phyloP scores from a whole-genome alignment of 2,329 filamentous ascomycete species.

The Leptographium radiaticola region DNA sequence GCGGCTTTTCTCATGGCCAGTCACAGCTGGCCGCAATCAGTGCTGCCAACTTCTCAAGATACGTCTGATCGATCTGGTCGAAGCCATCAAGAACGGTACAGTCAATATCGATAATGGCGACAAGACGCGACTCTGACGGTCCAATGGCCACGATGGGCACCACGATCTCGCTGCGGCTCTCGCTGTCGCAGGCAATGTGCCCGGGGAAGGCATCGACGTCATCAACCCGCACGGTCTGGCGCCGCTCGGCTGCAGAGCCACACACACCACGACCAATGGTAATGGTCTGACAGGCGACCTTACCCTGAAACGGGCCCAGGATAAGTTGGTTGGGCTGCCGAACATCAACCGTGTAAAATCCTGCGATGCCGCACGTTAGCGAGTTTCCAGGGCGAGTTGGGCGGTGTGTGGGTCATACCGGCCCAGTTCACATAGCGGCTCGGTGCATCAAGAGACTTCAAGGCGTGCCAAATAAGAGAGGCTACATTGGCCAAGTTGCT shows the following conservation, averaged over 20 bases:
- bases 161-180: constrained; percentile 68
- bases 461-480: constrained; percentile 67
- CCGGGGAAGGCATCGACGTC: constrained; percentile 66
- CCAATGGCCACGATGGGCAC: constrained; percentile 47
- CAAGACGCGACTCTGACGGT: constrained; percentile 8
- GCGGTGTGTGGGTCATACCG: constrained; percentile 25
- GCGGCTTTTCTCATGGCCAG: constrained; percentile 28
- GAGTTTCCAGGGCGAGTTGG: neutral
- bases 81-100: constrained; percentile 57
- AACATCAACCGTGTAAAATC: constrained; percentile 58
- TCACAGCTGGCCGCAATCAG: constrained; percentile 50
- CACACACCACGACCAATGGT: constrained; percentile 63
- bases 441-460: constrained; percentile 56
- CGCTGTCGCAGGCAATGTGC: constrained; percentile 71
- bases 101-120: constrained; percentile 68
- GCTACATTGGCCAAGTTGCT: constrained; percentile 69
- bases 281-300: constrained; percentile 70
- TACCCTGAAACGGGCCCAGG: constrained; percentile 69
- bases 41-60: constrained; percentile 52
- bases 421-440: constrained; percentile 65
- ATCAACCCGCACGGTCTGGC: constrained; percentile 49
- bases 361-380: constrained; percentile 21
- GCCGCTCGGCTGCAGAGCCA: constrained; percentile 50
- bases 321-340: constrained; percentile 39
- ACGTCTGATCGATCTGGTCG: constrained; percentile 50